phyloP scores from a whole-genome alignment of 768 basidiomycete species.

The Boletus tomentosulus region DNA sequence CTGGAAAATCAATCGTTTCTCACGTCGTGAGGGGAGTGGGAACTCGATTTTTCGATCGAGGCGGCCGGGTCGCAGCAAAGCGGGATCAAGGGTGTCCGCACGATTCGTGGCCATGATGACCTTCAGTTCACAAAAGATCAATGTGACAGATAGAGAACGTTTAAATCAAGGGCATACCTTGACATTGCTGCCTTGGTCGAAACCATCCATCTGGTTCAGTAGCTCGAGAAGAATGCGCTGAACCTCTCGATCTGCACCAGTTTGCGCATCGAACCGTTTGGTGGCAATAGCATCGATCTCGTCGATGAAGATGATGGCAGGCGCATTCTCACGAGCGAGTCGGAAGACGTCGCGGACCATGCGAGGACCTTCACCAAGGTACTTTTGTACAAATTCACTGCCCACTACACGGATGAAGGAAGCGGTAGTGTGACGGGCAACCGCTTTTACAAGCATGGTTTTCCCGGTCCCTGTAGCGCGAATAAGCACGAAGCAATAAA shows the following conservation, averaged over 20 bases:
- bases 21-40: slow-evolving; percentile 88
- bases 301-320: slow-evolving; percentile 99
- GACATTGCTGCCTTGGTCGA: slow-evolving; percentile 97
- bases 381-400: slow-evolving; percentile 99
- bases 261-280: slow-evolving; percentile 99
- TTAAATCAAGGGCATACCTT: slow-evolving; percentile 52
- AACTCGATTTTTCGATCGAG: slow-evolving; percentile 99
- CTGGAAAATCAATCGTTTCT: slow-evolving; percentile 97
- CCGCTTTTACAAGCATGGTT: slow-evolving; percentile 99
- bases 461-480: slow-evolving; percentile 84
- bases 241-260: slow-evolving; percentile 97
- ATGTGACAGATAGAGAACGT: not conserved
- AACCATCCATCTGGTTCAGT: slow-evolving; percentile 99
- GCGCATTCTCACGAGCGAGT: slow-evolving; percentile 93
- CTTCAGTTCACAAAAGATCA: slow-evolving; percentile 36
- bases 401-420: slow-evolving; percentile 98
- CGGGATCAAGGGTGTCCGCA: slow-evolving; percentile 96
- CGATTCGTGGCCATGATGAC: slow-evolving; percentile 99
- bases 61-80: slow-evolving; percentile 93
- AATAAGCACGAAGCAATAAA: slow-evolving; percentile 2
- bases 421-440: slow-evolving; percentile 95
- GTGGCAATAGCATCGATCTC: slow-evolving; percentile 99
- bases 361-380: slow-evolving; percentile 97
- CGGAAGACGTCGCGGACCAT: slow-evolving; percentile 99
- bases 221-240: slow-evolving; percentile 97